Evolutionary conservation across 1,284 basidiomycete genomes (phyloP).

Genomic region (Jaminaea rosea): DNA sequence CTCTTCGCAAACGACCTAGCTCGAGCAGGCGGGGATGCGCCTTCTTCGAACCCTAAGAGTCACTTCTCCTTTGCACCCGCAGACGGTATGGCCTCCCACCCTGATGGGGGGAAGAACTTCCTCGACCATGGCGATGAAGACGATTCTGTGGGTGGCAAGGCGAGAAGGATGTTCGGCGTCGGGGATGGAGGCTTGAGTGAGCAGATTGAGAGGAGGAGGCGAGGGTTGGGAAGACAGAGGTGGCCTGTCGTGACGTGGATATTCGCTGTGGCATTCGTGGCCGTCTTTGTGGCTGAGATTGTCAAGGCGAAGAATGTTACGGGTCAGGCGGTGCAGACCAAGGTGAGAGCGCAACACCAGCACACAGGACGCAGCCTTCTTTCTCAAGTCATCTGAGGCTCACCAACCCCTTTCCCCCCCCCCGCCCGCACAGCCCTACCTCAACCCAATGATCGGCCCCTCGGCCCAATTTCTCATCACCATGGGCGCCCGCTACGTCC

Average conservation of each 20-base stretch:
- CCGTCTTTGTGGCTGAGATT: slow-evolving; percentile 48
- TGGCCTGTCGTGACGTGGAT: slow-evolving; percentile 60
- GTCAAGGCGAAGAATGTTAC: slow-evolving; percentile 35
- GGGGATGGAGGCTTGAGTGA: slow-evolving; percentile 3
- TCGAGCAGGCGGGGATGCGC: too few relatives aligned
- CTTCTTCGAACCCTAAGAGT: too few relatives aligned
- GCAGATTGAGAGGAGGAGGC: slow-evolving; percentile 50
- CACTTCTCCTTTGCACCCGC: too few relatives aligned
- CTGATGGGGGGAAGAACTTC: slow-evolving; percentile 3
- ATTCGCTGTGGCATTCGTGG: slow-evolving; percentile 55
- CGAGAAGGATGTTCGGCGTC: too few relatives aligned
- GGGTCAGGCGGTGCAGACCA: slow-evolving; percentile 43
- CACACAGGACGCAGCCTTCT: too few relatives aligned
- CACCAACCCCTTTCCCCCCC: background rate
- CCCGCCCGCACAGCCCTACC: slow-evolving; percentile 62
- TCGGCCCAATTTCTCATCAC: slow-evolving; percentile 74
- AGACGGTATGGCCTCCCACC: too few relatives aligned
- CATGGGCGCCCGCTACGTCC: slow-evolving; percentile 78
- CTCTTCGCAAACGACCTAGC: too few relatives aligned
- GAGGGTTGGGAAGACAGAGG: slow-evolving; percentile 70
- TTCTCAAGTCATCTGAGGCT: too few relatives aligned
- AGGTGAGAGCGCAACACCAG: slow-evolving; percentile 3
- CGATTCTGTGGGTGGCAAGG: background rate
- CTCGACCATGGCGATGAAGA: background rate
- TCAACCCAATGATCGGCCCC: slow-evolving; percentile 89